Percentiles rank a stretch among this genome's conserved stretches.
phyloP scores from a whole-genome alignment of 306 rosid genomes.

The Cyclanthera cordifolia region DNA sequence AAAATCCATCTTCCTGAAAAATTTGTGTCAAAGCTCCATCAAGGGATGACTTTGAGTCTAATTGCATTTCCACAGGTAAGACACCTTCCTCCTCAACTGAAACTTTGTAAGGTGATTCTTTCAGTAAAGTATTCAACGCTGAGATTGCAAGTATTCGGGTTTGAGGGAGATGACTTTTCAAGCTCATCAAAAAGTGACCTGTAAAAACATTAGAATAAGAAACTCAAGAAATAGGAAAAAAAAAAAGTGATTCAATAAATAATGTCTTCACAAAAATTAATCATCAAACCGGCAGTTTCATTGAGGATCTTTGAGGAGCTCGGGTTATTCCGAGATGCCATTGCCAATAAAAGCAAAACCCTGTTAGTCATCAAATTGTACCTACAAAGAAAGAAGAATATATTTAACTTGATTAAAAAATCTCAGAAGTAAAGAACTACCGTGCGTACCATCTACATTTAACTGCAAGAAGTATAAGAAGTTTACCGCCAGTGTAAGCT shows the following conservation, averaged over 20 bases:
- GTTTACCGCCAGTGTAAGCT: constrained; percentile 96
- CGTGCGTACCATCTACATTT: not conserved
- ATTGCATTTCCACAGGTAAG: constrained; percentile 31
- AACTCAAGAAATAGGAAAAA: not conserved
- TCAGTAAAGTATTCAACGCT: constrained; percentile 76
- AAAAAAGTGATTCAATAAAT: not conserved
- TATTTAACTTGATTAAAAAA: not conserved
- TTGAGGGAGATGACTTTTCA: constrained; percentile 96
- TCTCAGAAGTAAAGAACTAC: not conserved
- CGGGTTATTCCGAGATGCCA: constrained; percentile 85
- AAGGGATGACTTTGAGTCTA: constrained; percentile 57
- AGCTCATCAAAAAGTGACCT: constrained; percentile 90
- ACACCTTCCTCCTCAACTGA: constrained; percentile 36
- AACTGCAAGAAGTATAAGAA: not conserved
- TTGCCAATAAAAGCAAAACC: constrained; percentile 73
- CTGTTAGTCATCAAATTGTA: constrained; percentile 97
- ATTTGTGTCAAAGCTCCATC: constrained; percentile 75
- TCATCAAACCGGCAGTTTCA: constrained; percentile 77
- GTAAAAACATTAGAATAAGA: constrained; percentile 19
- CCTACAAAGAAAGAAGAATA: constrained; percentile 29
- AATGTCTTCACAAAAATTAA: not conserved
- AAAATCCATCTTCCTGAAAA: constrained; percentile 91
- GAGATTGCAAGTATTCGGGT: constrained; percentile 96
- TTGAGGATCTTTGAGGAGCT: constrained; percentile 65
- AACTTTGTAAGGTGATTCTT: constrained; percentile 89